Conservation (phyloP, 2,329 filamentous ascomycete genomes). For the Epichloe bromicola region DNA sequence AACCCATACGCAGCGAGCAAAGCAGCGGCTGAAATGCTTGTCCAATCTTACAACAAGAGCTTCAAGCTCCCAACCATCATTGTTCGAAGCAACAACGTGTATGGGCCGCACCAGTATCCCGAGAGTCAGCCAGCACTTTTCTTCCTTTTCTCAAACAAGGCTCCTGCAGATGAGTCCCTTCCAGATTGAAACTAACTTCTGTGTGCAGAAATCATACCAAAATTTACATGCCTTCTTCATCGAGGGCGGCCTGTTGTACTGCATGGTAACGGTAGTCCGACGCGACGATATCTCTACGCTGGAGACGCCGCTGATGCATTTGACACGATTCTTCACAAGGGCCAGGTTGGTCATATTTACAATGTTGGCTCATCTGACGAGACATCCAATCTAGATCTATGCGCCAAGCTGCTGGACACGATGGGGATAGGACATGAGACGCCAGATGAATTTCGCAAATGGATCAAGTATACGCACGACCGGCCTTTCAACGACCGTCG, state of each 20-base stretch:
- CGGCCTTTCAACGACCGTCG: slow-evolving; percentile 66
- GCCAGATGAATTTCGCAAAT: slow-evolving; percentile 42
- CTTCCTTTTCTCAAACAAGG: not conserved
- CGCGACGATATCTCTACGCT: slow-evolving; percentile 64
- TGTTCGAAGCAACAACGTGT: slow-evolving; percentile 74
- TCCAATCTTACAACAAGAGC: slow-evolving; percentile 76
- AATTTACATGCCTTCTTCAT: slow-evolving; percentile 62
- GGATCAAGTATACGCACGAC: slow-evolving; percentile 65
- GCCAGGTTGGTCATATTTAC: slow-evolving; percentile 62
- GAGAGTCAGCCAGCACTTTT: slow-evolving; percentile 48
- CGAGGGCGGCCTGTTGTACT: slow-evolving; percentile 54
- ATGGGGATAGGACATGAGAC: slow-evolving; percentile 42
- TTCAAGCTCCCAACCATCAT: slow-evolving; percentile 72
- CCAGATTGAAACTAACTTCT: not conserved
- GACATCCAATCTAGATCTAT: slow-evolving; percentile 60
- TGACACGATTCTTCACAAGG: slow-evolving; percentile 72
- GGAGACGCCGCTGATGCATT: slow-evolving; percentile 71
- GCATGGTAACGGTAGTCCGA: slow-evolving; percentile 64
- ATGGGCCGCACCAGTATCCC: slow-evolving; percentile 72
- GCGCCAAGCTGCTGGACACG: slow-evolving; percentile 48
- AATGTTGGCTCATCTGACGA: slow-evolving; percentile 72
- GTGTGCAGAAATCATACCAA: slow-evolving; percentile 62
- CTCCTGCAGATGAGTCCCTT: not conserved
- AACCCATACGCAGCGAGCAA: slow-evolving; percentile 76
- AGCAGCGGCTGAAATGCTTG: slow-evolving; percentile 71